phyloP scores from a whole-genome alignment of 805 yeast species.

The Isabelozyma heimii region DNA sequence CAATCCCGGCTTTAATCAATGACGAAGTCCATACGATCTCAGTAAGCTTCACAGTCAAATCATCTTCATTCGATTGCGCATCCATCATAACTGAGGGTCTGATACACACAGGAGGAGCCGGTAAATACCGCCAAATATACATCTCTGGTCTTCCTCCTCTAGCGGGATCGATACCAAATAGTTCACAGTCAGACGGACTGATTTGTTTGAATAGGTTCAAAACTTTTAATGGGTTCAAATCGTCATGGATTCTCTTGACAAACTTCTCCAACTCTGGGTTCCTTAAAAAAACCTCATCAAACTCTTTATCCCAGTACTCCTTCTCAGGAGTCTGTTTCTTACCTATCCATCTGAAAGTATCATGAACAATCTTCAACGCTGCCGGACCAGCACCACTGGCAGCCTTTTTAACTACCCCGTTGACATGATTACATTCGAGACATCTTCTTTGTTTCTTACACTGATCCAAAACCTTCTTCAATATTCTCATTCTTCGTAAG shows the following conservation, averaged over 20 bases:
- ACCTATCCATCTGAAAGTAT: constrained; percentile 93
- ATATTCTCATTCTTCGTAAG: constrained; percentile 82
- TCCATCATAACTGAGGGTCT: constrained; percentile 96
- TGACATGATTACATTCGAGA: constrained; percentile 77
- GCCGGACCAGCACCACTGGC: constrained; percentile 91
- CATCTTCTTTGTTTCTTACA: constrained; percentile 95
- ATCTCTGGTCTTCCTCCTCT: constrained; percentile 93
- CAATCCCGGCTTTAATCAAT: constrained; percentile 89
- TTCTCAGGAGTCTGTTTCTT: constrained; percentile 86
- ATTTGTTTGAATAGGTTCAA: constrained; percentile 84
- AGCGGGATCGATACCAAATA: constrained; percentile 84
- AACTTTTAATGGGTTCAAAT: constrained; percentile 88
- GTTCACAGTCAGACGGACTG: constrained; percentile 83
- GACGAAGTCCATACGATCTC: constrained; percentile 98
- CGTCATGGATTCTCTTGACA: constrained; percentile 85
- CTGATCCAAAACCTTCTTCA: constrained; percentile 83
- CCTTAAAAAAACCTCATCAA: constrained; percentile 66
- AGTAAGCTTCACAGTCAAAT: constrained; percentile 89
- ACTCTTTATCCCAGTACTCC: constrained; percentile 81
- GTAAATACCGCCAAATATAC: constrained; percentile 94
- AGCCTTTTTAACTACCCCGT: constrained; percentile 97
- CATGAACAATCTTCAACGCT: constrained; percentile 91
- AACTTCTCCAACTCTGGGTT: constrained; percentile 89
- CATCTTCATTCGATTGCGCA: constrained; percentile 94
- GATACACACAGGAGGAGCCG: constrained; percentile 99